Evolutionary conservation across 176 grass and related monocot genomes (phyloP).

Genomic region (Oryza nivara): DNA sequence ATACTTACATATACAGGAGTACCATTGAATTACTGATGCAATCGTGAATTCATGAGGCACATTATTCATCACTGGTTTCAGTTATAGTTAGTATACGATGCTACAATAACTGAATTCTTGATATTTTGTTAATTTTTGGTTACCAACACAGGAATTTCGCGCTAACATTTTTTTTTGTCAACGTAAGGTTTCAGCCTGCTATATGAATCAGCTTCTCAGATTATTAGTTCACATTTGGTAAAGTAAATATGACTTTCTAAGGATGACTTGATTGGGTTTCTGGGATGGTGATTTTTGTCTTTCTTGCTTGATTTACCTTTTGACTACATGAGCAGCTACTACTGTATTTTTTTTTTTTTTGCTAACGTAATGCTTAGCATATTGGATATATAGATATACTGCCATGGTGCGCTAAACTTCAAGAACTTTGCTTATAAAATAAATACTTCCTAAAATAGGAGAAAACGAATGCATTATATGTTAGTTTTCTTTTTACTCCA

Average conservation of each 20-base stretch:
- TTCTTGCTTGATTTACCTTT: neutral
- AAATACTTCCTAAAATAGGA: slow-evolving; percentile 11
- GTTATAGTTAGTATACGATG: neutral
- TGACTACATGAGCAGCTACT: slow-evolving; percentile 12
- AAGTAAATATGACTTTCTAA: neutral
- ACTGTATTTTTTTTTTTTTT: neutral
- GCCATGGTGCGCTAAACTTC: neutral
- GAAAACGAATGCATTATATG: neutral
- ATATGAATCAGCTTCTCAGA: neutral
- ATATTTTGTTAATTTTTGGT: slow-evolving; percentile 12
- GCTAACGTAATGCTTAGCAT: slow-evolving; percentile 18
- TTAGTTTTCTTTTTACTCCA: neutral
- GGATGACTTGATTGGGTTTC: neutral
- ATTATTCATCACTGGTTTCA: neutral
- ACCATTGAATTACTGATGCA: neutral
- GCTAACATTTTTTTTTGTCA: neutral
- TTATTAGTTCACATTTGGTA: neutral
- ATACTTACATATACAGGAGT: neutral
- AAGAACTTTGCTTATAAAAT: slow-evolving; percentile 18
- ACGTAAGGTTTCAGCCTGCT: slow-evolving; percentile 19
- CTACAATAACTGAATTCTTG: neutral
- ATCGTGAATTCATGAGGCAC: neutral
- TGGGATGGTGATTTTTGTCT: neutral
- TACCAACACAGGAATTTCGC: neutral
- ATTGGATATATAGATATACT: slow-evolving; percentile 24